Evolutionary conservation across 345 rosid genomes (phyloP), one percentile per base, ranked within the genome.

Genomic region (Brassica cretica): DNA sequence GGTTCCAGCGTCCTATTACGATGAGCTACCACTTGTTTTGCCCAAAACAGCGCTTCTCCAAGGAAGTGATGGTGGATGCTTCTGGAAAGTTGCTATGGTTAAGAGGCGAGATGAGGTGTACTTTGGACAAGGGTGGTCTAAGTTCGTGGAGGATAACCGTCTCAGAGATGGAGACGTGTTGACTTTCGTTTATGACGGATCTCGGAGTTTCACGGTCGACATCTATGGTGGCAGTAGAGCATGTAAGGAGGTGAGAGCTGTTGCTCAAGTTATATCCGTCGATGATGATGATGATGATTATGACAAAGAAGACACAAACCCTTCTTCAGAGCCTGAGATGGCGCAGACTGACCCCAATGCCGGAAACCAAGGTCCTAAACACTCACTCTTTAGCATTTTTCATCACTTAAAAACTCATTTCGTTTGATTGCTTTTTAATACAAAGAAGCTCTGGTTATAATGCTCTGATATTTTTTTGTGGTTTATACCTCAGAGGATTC

Each of bases 41-140:
- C 63, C 81, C 6, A 66, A 56, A 72, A 78, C 67, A 0, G 76
- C 66, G 7, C 62, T 19, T 58, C 81, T 78, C 68, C 72, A 66
- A 65, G 81, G 81, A 30, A 27, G 53, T 7, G 18, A 19, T 7
- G 19, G 63, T 14, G 81, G 81, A 65, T 2, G 68, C 63, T 9
- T 53, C 14, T 78, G 81, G 81, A 72, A 65, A 1, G 63, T 78
- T 1, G 10, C 25, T 0, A 39, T 72, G 35, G 2, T 7, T 35
- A 1, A 5, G 14, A 72, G 33, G 55, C 55, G 6, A 29, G n/a
- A 14, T 8, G 68, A 72, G 53, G 68, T 65, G 19, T 29, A 9
- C 19, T 65, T 67, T 3, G 71, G 58, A 67, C 19, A 67, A 41
- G 71, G 71, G 1, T 67, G 71, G 71, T 0, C 19, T 16, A 44